phyloP scores from a whole-genome alignment of 441 rosid genomes.

The Euphorbia schlechtendalii region DNA sequence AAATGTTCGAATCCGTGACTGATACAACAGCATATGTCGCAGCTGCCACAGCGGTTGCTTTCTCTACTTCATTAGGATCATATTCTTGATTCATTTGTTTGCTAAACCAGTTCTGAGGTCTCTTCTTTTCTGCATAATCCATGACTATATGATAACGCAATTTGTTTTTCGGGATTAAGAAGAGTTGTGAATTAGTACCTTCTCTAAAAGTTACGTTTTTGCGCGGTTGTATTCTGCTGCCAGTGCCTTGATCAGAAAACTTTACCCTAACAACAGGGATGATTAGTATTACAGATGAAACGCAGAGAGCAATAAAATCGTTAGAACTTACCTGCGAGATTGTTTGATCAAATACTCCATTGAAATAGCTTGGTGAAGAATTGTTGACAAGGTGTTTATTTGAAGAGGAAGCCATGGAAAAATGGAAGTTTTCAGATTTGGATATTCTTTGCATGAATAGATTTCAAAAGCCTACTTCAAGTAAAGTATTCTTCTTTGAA shows the following conservation, averaged over 20 bases:
- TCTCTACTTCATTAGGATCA: conserved; percentile 35
- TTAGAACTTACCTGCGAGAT: conserved; percentile 24
- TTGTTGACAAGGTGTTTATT: conserved; percentile 19
- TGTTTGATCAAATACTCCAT: conserved; percentile 37
- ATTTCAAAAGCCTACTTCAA: conserved; percentile 18
- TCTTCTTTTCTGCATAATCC: conserved; percentile 52
- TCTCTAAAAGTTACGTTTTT: conserved; percentile 49
- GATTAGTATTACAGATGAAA: conserved; percentile 6
- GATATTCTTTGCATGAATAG: conserved; percentile 38
- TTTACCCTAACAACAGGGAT: conserved; percentile 26
- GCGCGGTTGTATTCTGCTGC: conserved; percentile 18
- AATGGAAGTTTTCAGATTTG: conserved; percentile 23
- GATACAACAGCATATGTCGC: conserved; percentile 52
- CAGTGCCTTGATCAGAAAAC: conserved; percentile 27
- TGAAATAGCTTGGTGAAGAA: conserved; percentile 8
- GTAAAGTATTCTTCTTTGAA: conserved; percentile 29
- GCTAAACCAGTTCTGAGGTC: conserved; percentile 47
- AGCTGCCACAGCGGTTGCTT: conserved; percentile 63
- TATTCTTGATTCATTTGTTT: conserved; percentile 42
- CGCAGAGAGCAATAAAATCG: not conserved
- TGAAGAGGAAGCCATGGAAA: conserved; percentile 24
- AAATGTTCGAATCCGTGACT: conserved; percentile 22
- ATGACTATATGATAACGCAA: too few relatives aligned
- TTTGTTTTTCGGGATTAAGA: too few relatives aligned
- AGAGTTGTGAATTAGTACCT: conserved; percentile 27